Evolutionary conservation across 2,329 filamentous ascomycete genomes (phyloP).

Genomic region (Chrysoporthe cubensis): DNA sequence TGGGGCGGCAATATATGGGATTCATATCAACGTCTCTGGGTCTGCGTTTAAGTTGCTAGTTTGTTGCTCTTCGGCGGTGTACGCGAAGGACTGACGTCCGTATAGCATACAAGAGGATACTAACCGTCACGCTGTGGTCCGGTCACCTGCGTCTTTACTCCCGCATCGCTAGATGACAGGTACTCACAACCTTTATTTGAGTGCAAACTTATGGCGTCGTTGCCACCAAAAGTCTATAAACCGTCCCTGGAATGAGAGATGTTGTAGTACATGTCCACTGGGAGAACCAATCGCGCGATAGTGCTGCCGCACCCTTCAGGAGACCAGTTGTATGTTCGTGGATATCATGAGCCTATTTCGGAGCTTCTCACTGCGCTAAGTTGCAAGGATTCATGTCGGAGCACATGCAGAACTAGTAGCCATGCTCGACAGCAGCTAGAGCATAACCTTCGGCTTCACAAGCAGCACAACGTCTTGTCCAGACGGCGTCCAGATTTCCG

Average conservation of each 20-base stretch:
- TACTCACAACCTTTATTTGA: not conserved
- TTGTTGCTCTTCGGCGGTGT: not conserved
- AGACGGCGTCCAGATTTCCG: slow-evolving; percentile 7
- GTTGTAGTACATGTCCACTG: slow-evolving; percentile 10
- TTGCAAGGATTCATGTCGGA: not conserved
- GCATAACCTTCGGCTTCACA: slow-evolving; percentile 18
- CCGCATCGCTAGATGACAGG: not conserved
- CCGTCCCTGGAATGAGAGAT: slow-evolving; percentile 5
- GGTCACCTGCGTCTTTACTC: not conserved
- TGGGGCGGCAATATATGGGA: not conserved
- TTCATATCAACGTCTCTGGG: slow-evolving; percentile 3
- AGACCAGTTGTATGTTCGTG: not conserved
- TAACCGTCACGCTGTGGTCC: no score
- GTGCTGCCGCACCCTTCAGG: slow-evolving; percentile 21
- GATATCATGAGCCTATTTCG: no score
- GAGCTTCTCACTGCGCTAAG: not conserved
- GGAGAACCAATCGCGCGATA: not conserved
- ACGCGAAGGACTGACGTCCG: not conserved
- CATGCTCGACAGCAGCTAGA: slow-evolving; percentile 21
- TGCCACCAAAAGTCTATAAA: slow-evolving; percentile 7
- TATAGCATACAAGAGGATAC: not conserved
- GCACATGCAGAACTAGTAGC: slow-evolving; percentile 19
- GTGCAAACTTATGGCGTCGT: slow-evolving; percentile 17
- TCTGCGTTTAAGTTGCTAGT: not conserved
- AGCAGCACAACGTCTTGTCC: slow-evolving; percentile 7